These are phyloP conservation scores for Litsea cubeba DNA, from an alignment of 164 flowering plant species.

Conservation along the genomic window DNA sequence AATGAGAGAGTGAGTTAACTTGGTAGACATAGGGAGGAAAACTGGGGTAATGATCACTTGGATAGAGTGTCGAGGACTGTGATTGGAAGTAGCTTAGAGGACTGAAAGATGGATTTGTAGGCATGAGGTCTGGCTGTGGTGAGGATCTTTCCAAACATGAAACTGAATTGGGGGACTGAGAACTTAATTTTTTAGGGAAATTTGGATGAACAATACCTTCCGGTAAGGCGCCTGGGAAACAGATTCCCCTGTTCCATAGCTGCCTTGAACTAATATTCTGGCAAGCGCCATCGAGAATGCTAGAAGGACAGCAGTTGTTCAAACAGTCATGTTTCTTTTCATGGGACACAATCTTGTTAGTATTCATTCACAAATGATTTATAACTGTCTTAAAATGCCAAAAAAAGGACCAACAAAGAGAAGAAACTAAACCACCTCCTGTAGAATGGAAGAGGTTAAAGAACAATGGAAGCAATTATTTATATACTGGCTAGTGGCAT, in stretches of 20 bases:
- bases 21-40: constrained; percentile 32
- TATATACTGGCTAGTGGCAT: neutral
- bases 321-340: constrained; percentile 25
- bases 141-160: constrained; percentile 17
- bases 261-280: constrained; percentile 21
- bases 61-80: neutral
- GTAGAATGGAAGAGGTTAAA: constrained; percentile 1
- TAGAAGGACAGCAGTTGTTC: constrained; percentile 18
- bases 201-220: constrained; percentile 2
- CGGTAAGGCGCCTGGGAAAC: constrained; percentile 14
- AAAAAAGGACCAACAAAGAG: neutral
- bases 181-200: neutral
- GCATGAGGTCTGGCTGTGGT: constrained; percentile 17
- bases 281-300: constrained; percentile 15
- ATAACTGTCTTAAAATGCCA: neutral
- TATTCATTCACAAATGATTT: constrained; percentile 41
- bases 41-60: constrained; percentile 19
- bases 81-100: constrained; percentile 36
- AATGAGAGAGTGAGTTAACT: constrained; percentile 12
- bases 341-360: constrained; percentile 24
- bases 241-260: constrained; percentile 27
- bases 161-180: constrained; percentile 2
- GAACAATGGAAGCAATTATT: neutral
- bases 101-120: constrained; percentile 21
- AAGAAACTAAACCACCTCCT: neutral